A percentile compares a stretch with the other conserved stretches of the same genome.
phyloP scores from a whole-genome alignment of 1,284 basidiomycete species.

The Veloporphyrellus conicus region DNA sequence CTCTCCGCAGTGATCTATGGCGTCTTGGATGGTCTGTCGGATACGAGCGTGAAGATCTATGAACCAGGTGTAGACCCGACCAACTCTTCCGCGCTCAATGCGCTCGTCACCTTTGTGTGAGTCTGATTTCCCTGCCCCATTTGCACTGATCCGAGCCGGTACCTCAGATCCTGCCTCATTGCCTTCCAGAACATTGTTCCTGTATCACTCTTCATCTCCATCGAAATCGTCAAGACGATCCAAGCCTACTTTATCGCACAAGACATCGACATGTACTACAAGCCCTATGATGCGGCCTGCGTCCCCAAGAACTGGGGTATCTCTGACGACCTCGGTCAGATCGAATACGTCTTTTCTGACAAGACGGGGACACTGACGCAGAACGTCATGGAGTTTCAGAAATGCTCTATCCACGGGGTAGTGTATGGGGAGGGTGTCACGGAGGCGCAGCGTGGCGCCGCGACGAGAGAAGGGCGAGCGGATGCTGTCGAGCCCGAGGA shows the following conservation, averaged over 20 bases:
- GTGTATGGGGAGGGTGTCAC: slow-evolving; percentile 91
- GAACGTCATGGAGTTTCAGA: slow-evolving; percentile 98
- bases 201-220: slow-evolving; percentile 94
- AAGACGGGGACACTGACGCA: slow-evolving; percentile 96
- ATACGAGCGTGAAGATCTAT: slow-evolving; percentile 72
- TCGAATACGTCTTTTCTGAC: slow-evolving; percentile 97
- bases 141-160: slow-evolving; percentile 10
- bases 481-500: slow-evolving; percentile 66
- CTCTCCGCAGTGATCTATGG: slow-evolving; percentile 74
- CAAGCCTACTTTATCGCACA: slow-evolving; percentile 98
- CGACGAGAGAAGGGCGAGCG: slow-evolving; percentile 73
- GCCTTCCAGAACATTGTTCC: slow-evolving; percentile 98
- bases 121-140: slow-evolving; percentile 30
- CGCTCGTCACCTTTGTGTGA: slow-evolving; percentile 86
- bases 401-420: slow-evolving; percentile 84
- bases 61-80: slow-evolving; percentile 66
- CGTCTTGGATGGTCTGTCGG: slow-evolving; percentile 55
- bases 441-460: slow-evolving; percentile 90
- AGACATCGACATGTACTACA: slow-evolving; percentile 96
- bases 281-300: slow-evolving; percentile 80
- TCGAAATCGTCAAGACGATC: slow-evolving; percentile 96
- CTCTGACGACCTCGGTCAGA: slow-evolving; percentile 95
- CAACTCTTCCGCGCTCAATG: slow-evolving; percentile 64
- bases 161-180: slow-evolving; percentile 73
- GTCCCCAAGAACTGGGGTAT: slow-evolving; percentile 98